Conservation (phyloP, 2,329 filamentous ascomycete species). For the Rutstroemia sp. region DNA sequence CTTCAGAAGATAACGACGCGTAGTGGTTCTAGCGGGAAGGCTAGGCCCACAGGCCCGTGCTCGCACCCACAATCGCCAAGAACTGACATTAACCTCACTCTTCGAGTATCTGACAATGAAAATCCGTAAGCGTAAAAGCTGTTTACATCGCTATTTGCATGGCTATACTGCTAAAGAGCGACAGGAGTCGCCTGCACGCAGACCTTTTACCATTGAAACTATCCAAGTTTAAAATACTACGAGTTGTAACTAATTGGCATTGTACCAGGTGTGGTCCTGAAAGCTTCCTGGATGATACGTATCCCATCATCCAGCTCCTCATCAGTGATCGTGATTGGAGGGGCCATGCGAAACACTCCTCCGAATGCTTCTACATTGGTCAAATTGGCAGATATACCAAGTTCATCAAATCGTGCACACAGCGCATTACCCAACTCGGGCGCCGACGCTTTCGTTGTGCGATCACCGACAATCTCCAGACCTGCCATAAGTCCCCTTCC, state of each 20-base stretch:
- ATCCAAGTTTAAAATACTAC: too few species aligned
- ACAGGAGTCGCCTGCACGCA: too few species aligned
- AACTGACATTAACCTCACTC: too few species aligned
- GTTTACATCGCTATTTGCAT: too few species aligned
- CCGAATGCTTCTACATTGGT: slow-evolving; percentile 46
- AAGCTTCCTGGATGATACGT: slow-evolving; percentile 48
- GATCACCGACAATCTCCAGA: slow-evolving; percentile 48
- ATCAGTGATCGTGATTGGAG: slow-evolving; percentile 49
- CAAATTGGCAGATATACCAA: slow-evolving; percentile 51
- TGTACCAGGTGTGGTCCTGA: slow-evolving; percentile 24
- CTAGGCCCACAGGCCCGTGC: too few species aligned
- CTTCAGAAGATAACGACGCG: too few species aligned
- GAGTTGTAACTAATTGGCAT: background rate
- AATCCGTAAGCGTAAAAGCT: too few species aligned
- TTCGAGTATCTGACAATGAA: too few species aligned
- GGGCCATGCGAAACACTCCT: slow-evolving; percentile 52
- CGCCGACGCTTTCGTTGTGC: slow-evolving; percentile 38
- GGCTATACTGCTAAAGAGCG: too few species aligned
- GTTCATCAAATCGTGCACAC: slow-evolving; percentile 39
- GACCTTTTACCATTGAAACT: too few species aligned
- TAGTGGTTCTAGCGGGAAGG: too few species aligned
- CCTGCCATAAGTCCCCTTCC: slow-evolving; percentile 52
- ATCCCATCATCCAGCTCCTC: slow-evolving; percentile 45
- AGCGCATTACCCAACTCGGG: slow-evolving; percentile 41
- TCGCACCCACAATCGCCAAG: too few species aligned